Evolutionary conservation across 306 rosid species (phyloP).

Genomic region (Betula pendula): DNA sequence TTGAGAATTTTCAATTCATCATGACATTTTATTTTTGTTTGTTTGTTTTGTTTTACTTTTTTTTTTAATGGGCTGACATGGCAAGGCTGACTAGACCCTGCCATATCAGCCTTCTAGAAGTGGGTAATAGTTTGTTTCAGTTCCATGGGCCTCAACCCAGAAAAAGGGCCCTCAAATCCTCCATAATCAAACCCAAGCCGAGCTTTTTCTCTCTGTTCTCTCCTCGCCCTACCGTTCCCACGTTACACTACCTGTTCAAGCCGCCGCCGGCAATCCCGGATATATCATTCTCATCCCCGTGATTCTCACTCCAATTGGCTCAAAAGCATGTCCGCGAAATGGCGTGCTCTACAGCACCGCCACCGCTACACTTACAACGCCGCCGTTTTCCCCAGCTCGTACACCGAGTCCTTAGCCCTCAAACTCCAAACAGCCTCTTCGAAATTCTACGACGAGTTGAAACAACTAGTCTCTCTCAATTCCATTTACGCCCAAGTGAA

Average conservation of each 20-base stretch:
- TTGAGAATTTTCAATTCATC: too few relatives aligned
- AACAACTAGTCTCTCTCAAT: conserved; percentile 46
- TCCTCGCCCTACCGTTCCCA: neutral
- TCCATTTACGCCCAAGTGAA: conserved; percentile 69
- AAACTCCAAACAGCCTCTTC: conserved; percentile 11
- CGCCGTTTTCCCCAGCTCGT: conserved; percentile 60
- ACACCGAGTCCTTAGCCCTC: conserved; percentile 40
- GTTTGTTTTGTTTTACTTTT: too few relatives aligned
- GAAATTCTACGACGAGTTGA: conserved; percentile 47
- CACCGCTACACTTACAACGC: conserved; percentile 94
- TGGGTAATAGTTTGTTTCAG: too few relatives aligned
- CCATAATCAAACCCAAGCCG: neutral
- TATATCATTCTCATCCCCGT: neutral
- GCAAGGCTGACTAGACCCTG: too few relatives aligned
- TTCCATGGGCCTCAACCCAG: neutral
- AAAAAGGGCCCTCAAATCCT: neutral
- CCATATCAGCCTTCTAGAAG: too few relatives aligned
- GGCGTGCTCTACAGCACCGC: conserved; percentile 98
- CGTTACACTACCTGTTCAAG: neutral
- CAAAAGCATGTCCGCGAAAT: conserved; percentile 80
- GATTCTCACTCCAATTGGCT: neutral
- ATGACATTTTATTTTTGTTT: too few relatives aligned
- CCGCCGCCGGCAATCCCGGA: neutral
- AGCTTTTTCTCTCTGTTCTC: neutral
- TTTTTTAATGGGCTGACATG: too few relatives aligned